A percentile compares a stretch with the other conserved stretches of the same genome.
These are phyloP conservation scores for Trametes punicea DNA, from an alignment of 768 basidiomycete genomes.

Conservation along the genomic window DNA sequence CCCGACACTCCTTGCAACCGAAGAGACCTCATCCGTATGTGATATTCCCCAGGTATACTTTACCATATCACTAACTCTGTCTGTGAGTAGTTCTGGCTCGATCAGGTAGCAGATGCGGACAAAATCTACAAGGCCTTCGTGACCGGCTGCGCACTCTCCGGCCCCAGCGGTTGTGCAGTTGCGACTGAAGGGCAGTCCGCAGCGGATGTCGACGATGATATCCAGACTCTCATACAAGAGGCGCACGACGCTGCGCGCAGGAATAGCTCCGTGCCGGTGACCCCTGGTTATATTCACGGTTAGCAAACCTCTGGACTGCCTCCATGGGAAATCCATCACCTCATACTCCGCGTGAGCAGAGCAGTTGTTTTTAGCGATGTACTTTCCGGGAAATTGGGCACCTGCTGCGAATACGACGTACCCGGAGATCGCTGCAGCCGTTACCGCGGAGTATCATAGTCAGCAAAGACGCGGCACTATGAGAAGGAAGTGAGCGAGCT, in stretches of 20 bases:
- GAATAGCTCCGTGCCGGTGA: constrained; percentile 6
- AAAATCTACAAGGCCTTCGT: constrained; percentile 5
- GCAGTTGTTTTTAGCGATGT: not conserved
- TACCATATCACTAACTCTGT: not conserved
- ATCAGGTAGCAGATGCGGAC: not conserved
- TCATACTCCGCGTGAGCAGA: too few species aligned
- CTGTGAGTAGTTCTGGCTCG: not conserved
- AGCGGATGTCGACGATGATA: not conserved
- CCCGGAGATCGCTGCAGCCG: not conserved
- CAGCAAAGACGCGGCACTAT: not conserved
- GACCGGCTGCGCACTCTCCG: constrained; percentile 13
- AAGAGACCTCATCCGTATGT: not conserved
- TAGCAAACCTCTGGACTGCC: not conserved
- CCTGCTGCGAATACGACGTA: not conserved
- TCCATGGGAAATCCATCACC: not conserved
- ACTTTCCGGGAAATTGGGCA: not conserved
- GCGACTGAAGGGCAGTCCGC: not conserved
- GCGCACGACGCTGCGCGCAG: constrained; percentile 6
- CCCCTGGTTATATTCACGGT: constrained; percentile 6
- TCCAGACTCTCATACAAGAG: constrained; percentile 2
- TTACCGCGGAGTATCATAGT: not conserved
- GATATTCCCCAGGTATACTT: too few species aligned
- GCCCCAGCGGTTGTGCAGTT: constrained; percentile 3
- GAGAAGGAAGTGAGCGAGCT: not conserved
- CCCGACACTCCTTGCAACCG: not conserved